These are phyloP conservation scores for Phyllosticta paracitricarpa DNA, from an alignment of 2,329 filamentous ascomycete species.

Conservation along the genomic window DNA sequence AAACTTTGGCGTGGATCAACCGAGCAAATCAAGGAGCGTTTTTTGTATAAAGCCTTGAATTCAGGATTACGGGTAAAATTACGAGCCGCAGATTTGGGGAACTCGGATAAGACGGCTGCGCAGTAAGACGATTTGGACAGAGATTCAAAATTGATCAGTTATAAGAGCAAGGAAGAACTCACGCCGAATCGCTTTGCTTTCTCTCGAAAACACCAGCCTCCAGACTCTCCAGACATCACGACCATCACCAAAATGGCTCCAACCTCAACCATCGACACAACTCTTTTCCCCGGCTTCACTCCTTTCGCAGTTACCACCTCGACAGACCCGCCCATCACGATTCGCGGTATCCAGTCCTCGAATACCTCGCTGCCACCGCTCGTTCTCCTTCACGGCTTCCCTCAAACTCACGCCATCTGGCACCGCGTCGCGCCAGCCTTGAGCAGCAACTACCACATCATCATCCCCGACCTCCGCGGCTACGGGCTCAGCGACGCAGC, in stretches of 20 bases:
- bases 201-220: neutral
- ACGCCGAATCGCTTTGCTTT: neutral
- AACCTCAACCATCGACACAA: neutral
- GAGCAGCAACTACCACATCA: constrained; percentile 30
- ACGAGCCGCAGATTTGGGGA: neutral
- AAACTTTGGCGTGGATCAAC: neutral
- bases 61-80: neutral
- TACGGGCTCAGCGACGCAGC: constrained; percentile 44
- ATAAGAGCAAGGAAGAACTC: neutral
- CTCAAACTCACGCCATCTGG: constrained; percentile 45
- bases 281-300: constrained; percentile 5
- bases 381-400: constrained; percentile 43
- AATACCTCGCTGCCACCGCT: constrained; percentile 30
- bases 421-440: constrained; percentile 36
- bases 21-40: too few relatives aligned
- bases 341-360: constrained; percentile 32
- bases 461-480: constrained; percentile 42
- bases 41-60: neutral
- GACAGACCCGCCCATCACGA: constrained; percentile 26
- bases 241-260: neutral
- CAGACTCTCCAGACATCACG: neutral
- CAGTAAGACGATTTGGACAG: too few relatives aligned
- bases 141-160: too few relatives aligned
- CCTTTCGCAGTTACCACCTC: constrained; percentile 3
- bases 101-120: too few relatives aligned